Base-by-base conservation (phyloP, 768 basidiomycete species). In the Tricholoma sp. region DNA sequence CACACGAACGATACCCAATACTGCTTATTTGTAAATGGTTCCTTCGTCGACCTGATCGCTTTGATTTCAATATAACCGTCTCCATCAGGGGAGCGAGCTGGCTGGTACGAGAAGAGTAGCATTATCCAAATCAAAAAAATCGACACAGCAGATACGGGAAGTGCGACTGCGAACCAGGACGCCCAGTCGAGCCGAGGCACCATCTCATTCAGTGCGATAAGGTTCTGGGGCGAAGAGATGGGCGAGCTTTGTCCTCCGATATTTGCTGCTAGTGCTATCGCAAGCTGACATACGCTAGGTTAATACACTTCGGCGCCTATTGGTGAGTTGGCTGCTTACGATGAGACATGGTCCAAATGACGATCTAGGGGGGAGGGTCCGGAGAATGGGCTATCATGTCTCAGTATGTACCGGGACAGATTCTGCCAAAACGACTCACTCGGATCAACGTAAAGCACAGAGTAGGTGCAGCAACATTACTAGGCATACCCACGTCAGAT, bases 191-290 rank as follows among this genome's bases (percentile, higher is more conserved):
- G 72, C 1, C 81, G 80, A 0, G 88, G 86, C 41, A 92, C 82
- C 96, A 99, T 98, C 3, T 75, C 81, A n/a, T 80, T 72, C 6
- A 98, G 74, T 4, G 95, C 94, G 58, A 99, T 98, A 29, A 98
- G 81, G 68, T 98, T 99, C 71, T 99, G 96, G 1, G 96, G 96
- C 0, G 95, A 98, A 2, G 96, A 98, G 57, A 98, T 98, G 2
- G 95, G 96, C 0, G 95, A 98, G 50, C 88, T 91, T 71, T 98
- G 95, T 0, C 97, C 97, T 11, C 97, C 97, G 57, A 98, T 94
- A 67, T 98, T 99, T 17, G 95, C 94, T 0, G 96, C 94, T n/a
- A 99, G 81, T 0, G 97, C 96, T 61, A 99, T 98, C 7, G 89
- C 95, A 53, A 99, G 81, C 94, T 97, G 54, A 2, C 10, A 18